A percentile compares a stretch with the other conserved stretches of the same genome.
phyloP scores from a whole-genome alignment of 2,329 filamentous ascomycete genomes.

The Rachicladosporium sp. region DNA sequence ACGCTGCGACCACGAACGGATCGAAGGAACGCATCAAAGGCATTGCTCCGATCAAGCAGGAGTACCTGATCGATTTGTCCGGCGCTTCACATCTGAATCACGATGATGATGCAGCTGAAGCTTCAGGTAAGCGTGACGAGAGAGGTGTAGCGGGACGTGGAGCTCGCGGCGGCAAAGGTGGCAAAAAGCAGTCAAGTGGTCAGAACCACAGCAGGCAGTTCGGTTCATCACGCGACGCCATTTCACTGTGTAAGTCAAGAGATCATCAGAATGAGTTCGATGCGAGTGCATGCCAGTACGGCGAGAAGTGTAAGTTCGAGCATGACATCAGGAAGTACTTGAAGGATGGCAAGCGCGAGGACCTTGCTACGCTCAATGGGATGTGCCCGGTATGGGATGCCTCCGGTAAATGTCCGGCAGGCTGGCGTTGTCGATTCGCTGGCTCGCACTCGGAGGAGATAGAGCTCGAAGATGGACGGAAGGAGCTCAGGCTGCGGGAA shows the following conservation, averaged over 20 bases:
- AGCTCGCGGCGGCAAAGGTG: conserved; percentile 21
- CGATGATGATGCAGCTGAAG: conserved; percentile 34
- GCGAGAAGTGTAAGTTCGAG: conserved; percentile 65
- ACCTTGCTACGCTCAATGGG: conserved; percentile 63
- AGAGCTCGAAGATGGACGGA: conserved; percentile 63
- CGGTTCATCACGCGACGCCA: conserved; percentile 63
- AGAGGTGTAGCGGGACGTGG: background rate
- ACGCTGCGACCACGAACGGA: conserved; percentile 17
- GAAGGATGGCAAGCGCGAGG: conserved; percentile 64
- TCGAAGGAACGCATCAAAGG: conserved; percentile 34
- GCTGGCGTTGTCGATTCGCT: conserved; percentile 92
- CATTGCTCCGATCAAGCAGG: conserved; percentile 59
- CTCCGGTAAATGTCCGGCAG: conserved; percentile 64
- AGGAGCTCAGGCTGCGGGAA: conserved; percentile 63
- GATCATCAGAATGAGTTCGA: conserved; percentile 68
- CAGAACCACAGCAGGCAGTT: conserved; percentile 79
- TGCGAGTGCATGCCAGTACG: conserved; percentile 60
- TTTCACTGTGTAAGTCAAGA: conserved; percentile 66
- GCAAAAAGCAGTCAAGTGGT: conserved; percentile 48
- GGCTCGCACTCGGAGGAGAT: conserved; percentile 76
- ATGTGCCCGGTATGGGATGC: conserved; percentile 71
- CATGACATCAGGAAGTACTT: conserved; percentile 83
- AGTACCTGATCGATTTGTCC: conserved; percentile 39
- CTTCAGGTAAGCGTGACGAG: too few species aligned
- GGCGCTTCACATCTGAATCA: conserved; percentile 7